Base-by-base conservation (phyloP, 441 rosid species). In the Adansonia rubrostipa region DNA sequence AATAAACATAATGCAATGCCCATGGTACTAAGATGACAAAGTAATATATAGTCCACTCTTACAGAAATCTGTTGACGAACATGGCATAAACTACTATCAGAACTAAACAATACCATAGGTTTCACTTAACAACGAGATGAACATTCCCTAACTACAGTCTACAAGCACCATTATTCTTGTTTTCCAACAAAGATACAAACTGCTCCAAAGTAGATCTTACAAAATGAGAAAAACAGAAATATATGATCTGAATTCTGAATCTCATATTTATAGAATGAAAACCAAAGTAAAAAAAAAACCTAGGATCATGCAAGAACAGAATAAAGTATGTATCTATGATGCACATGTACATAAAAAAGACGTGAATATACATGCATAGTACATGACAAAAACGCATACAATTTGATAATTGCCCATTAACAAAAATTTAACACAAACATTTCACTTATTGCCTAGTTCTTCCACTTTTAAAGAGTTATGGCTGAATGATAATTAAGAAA, bases 21-120 rank as follows among this genome's bases (percentile, higher is more conserved):
- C 44, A 62, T 2, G 42, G 67, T 28, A 11, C 67, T 62, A 62
- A 54, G 75, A 53, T 51, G 75, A 24, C 24, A 53, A 53, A 50
- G 47, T 71, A 28, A 53, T 22, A 61, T 7, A 61, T 11, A 61
- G 13, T 40, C 62, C 47, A 51, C 60, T 50, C 48, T 22, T 40
- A 71, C n/a, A 1, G 45, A 53, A 19, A 71, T 53, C 62, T 33
- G 62, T 51, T 14, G 61, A 22, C 15, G 42, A 61, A n/a, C n/a
- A 50, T 50, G 54, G 5, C n/a, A 50, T 65, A 62, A 65, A 65
- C 20, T 33, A 42, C 22, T 40, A 67, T 67, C 28, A 67, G 28
- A 67, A n/a, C 53, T 8, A 44, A 44, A 42, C 14, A 67, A 19
- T 67, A 67, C 53, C n/a, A 9, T 44, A 67, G 4, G 15, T 42